These are phyloP conservation scores for Proliferodiscus dingleyae DNA, from an alignment of 2,329 filamentous ascomycete species.

Conservation along the genomic window DNA sequence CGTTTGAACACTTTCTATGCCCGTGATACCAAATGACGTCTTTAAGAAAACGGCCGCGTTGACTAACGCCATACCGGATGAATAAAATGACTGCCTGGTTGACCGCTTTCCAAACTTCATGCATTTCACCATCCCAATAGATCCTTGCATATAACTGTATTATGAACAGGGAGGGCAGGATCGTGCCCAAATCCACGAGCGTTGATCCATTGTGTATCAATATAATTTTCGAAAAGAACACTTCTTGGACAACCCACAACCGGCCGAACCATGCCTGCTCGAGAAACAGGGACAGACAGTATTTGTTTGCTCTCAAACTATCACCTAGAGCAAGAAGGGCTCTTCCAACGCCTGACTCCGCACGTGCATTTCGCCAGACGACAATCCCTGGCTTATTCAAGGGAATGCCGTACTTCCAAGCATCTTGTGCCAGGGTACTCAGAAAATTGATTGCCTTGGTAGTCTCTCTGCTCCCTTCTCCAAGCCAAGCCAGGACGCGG, in stretches of 20 bases:
- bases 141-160: no score
- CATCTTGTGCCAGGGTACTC: background rate
- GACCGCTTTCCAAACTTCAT: no score
- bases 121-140: no score
- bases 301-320: background rate
- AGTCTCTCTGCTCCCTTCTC: background rate
- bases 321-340: background rate
- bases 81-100: no score
- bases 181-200: background rate
- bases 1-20: background rate
- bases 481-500: constrained; percentile 10
- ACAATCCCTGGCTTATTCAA: background rate
- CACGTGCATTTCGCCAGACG: no score
- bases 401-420: background rate
- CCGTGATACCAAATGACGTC: background rate
- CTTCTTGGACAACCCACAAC: constrained; percentile 8
- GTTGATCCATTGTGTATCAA: background rate
- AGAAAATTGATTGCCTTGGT: background rate
- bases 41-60: no score
- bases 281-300: background rate
- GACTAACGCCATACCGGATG: no score
- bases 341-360: no score
- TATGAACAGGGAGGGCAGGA: background rate
- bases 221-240: background rate
- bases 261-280: constrained; percentile 2